Base-by-base conservation (phyloP, 768 basidiomycete genomes). In the Asterophora lycoperdoides region DNA sequence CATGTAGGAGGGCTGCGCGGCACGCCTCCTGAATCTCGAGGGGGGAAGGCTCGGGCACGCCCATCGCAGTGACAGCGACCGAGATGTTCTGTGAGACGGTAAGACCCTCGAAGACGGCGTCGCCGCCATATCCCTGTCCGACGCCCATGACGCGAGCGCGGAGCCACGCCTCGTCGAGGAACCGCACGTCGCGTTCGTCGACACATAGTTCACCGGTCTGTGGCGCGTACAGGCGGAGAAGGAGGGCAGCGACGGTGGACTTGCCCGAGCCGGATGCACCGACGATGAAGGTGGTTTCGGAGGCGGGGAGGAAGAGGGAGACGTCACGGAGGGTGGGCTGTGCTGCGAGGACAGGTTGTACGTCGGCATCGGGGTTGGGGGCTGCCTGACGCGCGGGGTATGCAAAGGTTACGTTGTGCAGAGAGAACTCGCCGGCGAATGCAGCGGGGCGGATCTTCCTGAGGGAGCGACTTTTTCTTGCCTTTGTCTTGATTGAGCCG, bases 181-280 rank as follows among this genome's bases (percentile, higher is more conserved):
- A 86, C 11, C 73, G 67, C n/a, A 91, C 66, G 30, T 85, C 81
- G 56, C 90, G 84, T 53, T 94, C 86, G 64, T 98, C 95, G 15
- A 95, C 70, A 11, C 79, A 73, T 44, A 97, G 77, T 1, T 73
- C 72, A 1, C 90, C 92, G n/a, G 60, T 52, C 15, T 73, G 70
- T 1, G 86, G 78, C 4, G 73, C 65, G 68, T 97, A 97, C 65
- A 94, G 73, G 4, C 86, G 75, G 17, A 93, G 83, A 1, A 98
- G 71, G 2, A 98, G 75, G 1, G 87, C 77, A 0, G 89, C 87
- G 53, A 95, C 77, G 2, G 93, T 97, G 18, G 89, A 92, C 70
- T 98, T 98, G 32, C 95, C 93, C 2, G 83, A 90, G 8, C 95
- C 94, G 5, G 92, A 95, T 0, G 86, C 68, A 8, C 95, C 95